Percentiles rank a stretch among this genome's conserved stretches.
phyloP scores from a whole-genome alignment of 208 protist species.

The Novymonas esmeraldas region DNA sequence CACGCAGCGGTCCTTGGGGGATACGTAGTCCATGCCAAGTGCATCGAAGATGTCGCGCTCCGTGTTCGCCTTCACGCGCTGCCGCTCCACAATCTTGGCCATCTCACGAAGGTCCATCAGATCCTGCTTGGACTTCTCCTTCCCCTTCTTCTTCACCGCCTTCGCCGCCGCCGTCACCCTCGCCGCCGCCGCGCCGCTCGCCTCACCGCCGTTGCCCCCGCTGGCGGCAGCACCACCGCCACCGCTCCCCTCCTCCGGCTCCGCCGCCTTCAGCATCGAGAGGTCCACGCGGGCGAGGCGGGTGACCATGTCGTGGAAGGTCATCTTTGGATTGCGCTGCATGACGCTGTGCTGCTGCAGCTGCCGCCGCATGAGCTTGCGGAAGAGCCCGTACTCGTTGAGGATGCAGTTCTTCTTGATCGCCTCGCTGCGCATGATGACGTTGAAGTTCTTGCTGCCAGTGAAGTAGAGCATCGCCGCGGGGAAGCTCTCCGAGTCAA shows the following conservation, averaged over 20 bases:
- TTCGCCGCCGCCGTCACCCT: constrained; percentile 11
- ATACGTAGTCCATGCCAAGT: constrained; percentile 78
- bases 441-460: constrained; percentile 94
- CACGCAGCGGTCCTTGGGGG: constrained; percentile 67
- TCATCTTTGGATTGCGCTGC: constrained; percentile 15
- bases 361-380: constrained; percentile 33
- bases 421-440: constrained; percentile 87
- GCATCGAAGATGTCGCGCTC: constrained; percentile 84
- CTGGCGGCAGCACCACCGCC: background rate
- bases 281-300: constrained; percentile 39
- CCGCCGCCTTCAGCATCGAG: background rate
- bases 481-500: constrained; percentile 76
- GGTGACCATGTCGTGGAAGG: constrained; percentile 68
- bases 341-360: constrained; percentile 21
- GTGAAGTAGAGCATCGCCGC: constrained; percentile 94
- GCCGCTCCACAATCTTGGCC: constrained; percentile 55
- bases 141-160: constrained; percentile 25
- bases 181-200: constrained; percentile 1
- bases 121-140: constrained; percentile 38
- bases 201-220: constrained; percentile 1
- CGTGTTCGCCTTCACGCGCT: constrained; percentile 63
- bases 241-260: background rate
- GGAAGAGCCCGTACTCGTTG: constrained; percentile 90
- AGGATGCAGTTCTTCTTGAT: constrained; percentile 80
- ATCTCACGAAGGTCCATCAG: constrained; percentile 49